Percentiles rank a stretch among this genome's conserved stretches.
Conservation (phyloP, 495 filamentous ascomycete genomes). For the Tuber indicum region DNA sequence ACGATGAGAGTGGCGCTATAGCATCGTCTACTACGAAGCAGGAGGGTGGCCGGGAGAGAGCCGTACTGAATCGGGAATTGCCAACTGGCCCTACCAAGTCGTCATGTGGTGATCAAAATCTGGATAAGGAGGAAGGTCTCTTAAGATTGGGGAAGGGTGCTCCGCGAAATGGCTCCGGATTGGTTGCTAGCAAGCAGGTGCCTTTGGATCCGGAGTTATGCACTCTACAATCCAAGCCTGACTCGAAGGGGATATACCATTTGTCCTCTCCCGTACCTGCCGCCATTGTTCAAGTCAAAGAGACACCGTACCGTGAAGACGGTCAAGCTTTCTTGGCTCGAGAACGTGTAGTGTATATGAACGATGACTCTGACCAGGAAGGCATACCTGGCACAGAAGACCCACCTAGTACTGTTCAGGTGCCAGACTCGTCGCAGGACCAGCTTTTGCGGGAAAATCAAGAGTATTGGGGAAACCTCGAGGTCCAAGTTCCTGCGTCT, state of each 20-base stretch:
- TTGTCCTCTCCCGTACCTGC: constrained; percentile 8
- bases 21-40: neutral
- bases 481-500: neutral
- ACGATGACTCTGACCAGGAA: neutral
- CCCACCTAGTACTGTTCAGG: neutral
- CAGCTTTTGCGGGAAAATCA: neutral
- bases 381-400: neutral
- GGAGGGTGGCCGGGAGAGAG: neutral
- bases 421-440: neutral
- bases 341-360: neutral
- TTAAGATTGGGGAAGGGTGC: neutral
- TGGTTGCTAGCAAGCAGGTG: neutral
- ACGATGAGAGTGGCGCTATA: neutral
- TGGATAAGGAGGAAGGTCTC: neutral
- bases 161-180: neutral
- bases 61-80: neutral
- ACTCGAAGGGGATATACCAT: neutral
- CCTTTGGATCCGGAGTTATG: neutral
- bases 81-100: neutral
- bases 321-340: neutral
- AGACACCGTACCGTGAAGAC: constrained; percentile 25
- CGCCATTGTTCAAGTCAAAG: constrained; percentile 27
- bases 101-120: neutral
- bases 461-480: neutral
- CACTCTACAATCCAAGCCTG: neutral